Base-by-base conservation (phyloP, 2,329 filamentous ascomycete species). In the Botryotinia convoluta region DNA sequence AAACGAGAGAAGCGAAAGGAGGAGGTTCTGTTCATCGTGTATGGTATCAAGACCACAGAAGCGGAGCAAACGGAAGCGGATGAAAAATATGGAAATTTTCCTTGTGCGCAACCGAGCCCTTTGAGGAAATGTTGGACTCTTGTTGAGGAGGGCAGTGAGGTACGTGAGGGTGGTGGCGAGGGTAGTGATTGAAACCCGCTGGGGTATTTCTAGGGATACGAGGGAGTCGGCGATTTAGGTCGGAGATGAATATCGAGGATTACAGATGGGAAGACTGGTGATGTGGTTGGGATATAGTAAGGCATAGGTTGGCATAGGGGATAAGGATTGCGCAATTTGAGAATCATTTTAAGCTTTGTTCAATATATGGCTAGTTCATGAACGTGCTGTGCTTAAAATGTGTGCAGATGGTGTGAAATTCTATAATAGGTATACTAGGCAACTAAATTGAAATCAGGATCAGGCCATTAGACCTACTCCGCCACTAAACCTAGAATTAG, bases 111-210 rank as follows among this genome's bases (percentile, higher is more conserved):
- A 4, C 69, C 60, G 26, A 71, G 69, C 42, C 44, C 69, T 12
- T 32, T 71, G 60, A 63, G 69, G 7, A 65, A 57, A 54, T 71
- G 60, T n/a, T 65, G 69, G 60, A 71, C 60, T 16, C 37, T 71
- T 2, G 35, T 64, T 39, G 22, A 5, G 20, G 22, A 39, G 44
- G 18, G 9, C 14, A 16, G 32, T 26, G 18, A n/a, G 26, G 4
- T 4, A 6, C 10, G 29, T 7, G 32, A 42, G 14, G 42, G 6
- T 29, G 20, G 3, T 12, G 64, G n/a, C 1, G 44, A 26, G 69
- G 14, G 26, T 42, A 7, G 59, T 8, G 29, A 39, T 29, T 57
- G 51, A 57, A 0, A 18, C 1, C 14, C 5, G 3, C 7, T 57
- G 51, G 51, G 14, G n/a, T 1, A 18, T 18, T 8, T 8, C 9